A percentile compares a stretch with the other conserved stretches of the same genome.
Conservation (phyloP, 495 filamentous ascomycete species). For the Lepraria neglecta region DNA sequence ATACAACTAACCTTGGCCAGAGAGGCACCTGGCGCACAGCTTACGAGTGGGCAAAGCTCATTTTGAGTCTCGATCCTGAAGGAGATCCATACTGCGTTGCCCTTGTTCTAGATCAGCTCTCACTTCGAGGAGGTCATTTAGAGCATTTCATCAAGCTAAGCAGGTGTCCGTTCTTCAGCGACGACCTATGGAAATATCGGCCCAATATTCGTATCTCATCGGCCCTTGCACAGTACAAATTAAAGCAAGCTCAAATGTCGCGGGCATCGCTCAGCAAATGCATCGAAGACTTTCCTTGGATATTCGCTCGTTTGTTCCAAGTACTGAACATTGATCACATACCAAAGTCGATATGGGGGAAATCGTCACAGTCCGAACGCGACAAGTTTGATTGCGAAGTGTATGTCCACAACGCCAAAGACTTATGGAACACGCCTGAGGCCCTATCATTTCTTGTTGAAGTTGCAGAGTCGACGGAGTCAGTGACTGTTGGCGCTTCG, state of each 20-base stretch:
- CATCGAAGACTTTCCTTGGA: slow-evolving; percentile 72
- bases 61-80: slow-evolving; percentile 66
- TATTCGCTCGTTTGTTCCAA: slow-evolving; percentile 68
- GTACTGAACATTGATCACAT: slow-evolving; percentile 65
- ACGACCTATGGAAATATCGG: slow-evolving; percentile 39
- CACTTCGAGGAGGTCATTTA: slow-evolving; percentile 70
- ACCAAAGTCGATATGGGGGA: slow-evolving; percentile 76
- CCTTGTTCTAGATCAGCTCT: slow-evolving; percentile 73
- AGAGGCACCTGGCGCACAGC: slow-evolving; percentile 92
- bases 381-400: slow-evolving; percentile 71
- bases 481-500: slow-evolving; percentile 25
- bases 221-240: slow-evolving; percentile 64
- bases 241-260: slow-evolving; percentile 58
- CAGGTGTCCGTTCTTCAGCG: slow-evolving; percentile 49
- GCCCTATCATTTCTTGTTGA: slow-evolving; percentile 64
- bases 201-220: slow-evolving; percentile 68
- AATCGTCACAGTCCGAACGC: slow-evolving; percentile 56
- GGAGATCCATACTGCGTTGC: slow-evolving; percentile 77
- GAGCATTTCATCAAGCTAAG: slow-evolving; percentile 68
- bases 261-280: slow-evolving; percentile 55
- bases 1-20: slow-evolving; percentile 72
- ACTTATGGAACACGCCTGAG: slow-evolving; percentile 84
- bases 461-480: slow-evolving; percentile 52
- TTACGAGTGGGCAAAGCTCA: slow-evolving; percentile 84
- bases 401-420: slow-evolving; percentile 73